These are phyloP conservation scores for Neurospora sp. DNA, from an alignment of 495 filamentous ascomycete genomes.

Conservation along the genomic window DNA sequence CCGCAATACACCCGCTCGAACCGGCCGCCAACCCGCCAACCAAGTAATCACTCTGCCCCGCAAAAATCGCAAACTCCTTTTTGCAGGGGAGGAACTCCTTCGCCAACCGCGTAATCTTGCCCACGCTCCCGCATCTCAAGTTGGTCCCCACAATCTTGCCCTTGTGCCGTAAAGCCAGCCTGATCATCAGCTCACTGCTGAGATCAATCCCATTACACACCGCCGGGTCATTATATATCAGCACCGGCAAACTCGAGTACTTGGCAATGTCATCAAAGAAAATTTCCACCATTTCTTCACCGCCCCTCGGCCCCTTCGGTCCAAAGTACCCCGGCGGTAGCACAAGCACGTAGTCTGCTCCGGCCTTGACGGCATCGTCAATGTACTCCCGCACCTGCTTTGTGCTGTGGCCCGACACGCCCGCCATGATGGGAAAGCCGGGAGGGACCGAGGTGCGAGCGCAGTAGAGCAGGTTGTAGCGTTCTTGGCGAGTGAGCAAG, in stretches of 20 bases:
- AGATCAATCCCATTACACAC: conserved; percentile 65
- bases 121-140: conserved; percentile 59
- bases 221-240: conserved; percentile 64
- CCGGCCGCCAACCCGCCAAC: conserved; percentile 52
- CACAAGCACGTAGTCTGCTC: conserved; percentile 51
- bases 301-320: neutral
- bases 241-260: conserved; percentile 40
- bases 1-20: conserved; percentile 54
- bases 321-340: conserved; percentile 59
- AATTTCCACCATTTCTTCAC: conserved; percentile 42
- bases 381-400: conserved; percentile 51
- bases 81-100: conserved; percentile 36
- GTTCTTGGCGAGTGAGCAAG: conserved; percentile 52
- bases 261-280: conserved; percentile 51
- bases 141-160: conserved; percentile 50
- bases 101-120: conserved; percentile 44
- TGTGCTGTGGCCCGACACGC: conserved; percentile 54
- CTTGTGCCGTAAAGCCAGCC: conserved; percentile 37
- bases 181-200: conserved; percentile 44
- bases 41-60: conserved; percentile 63
- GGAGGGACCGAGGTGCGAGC: conserved; percentile 44
- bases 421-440: conserved; percentile 48
- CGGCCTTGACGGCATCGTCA: conserved; percentile 45
- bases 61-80: conserved; percentile 53
- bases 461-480: conserved; percentile 37